These are phyloP conservation scores for Talaromyces adpressus DNA, from an alignment of 495 filamentous ascomycete genomes.

Conservation along the genomic window DNA sequence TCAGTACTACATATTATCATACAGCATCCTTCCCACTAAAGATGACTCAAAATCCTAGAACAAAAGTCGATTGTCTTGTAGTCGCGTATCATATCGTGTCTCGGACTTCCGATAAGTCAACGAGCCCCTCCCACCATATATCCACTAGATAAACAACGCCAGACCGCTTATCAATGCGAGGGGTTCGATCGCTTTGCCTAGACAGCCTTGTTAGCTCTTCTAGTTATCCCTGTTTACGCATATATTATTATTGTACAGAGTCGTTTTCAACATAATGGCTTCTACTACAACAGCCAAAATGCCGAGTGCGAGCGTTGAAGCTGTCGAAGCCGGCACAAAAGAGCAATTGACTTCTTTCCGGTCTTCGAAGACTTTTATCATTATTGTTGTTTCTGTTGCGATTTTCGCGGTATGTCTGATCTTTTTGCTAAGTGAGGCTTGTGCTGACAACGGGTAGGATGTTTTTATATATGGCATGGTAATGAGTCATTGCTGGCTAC, in stretches of 20 bases:
- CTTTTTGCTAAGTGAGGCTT: constrained; percentile 2
- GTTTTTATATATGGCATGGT: constrained; percentile 73
- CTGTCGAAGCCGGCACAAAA: neutral
- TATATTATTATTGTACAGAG: neutral
- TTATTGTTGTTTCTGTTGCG: constrained; percentile 46
- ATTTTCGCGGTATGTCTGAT: constrained; percentile 37
- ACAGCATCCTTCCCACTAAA: neutral
- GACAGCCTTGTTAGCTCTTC: neutral
- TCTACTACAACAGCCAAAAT: neutral
- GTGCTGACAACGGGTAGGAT: constrained; percentile 39
- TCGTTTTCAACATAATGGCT: neutral
- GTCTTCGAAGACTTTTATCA: constrained; percentile 39
- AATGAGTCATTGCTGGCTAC: constrained; percentile 1
- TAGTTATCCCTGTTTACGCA: neutral
- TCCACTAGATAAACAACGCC: neutral
- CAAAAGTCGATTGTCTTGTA: neutral
- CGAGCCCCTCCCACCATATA: too few species aligned
- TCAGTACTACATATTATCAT: neutral
- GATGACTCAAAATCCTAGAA: neutral
- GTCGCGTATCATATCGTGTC: neutral
- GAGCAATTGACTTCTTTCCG: constrained; percentile 11
- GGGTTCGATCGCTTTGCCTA: too few species aligned
- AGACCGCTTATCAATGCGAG: neutral
- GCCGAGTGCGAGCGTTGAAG: neutral
- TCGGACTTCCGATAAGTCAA: neutral